Evolutionary conservation across 345 rosid species (phyloP).

Genomic region (Rubroshorea leprosula): DNA sequence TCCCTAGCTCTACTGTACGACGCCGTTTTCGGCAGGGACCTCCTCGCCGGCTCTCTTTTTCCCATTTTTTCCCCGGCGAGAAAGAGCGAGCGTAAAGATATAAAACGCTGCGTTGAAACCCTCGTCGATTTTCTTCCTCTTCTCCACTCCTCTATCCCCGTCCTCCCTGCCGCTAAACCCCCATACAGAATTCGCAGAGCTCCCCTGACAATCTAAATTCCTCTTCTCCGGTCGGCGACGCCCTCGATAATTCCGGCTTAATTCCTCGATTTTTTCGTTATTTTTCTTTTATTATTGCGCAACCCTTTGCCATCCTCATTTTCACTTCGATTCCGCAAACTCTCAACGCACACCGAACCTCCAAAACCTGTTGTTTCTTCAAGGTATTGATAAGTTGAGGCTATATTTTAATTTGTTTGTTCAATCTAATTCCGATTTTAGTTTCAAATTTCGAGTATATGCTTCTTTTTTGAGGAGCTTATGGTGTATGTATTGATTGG

Average conservation of each 20-base stretch:
- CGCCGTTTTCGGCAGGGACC: too few species aligned
- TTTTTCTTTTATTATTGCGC: neutral
- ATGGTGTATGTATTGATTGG: slow-evolving; percentile 25
- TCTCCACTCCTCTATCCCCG: neutral
- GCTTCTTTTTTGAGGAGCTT: slow-evolving; percentile 16
- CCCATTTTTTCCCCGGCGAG: too few species aligned
- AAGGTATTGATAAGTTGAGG: neutral
- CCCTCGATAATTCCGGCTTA: slow-evolving; percentile 3
- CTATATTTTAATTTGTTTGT: neutral
- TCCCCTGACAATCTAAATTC: slow-evolving; percentile 20
- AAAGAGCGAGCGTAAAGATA: slow-evolving; percentile 18
- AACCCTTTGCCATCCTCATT: slow-evolving; percentile 7
- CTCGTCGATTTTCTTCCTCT: slow-evolving; percentile 1
- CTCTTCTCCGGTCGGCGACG: slow-evolving; percentile 9
- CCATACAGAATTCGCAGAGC: slow-evolving; percentile 3
- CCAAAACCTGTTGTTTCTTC: slow-evolving; percentile 16
- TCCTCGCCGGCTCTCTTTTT: too few species aligned
- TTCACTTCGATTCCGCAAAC: slow-evolving; percentile 7
- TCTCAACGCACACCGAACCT: slow-evolving; percentile 8
- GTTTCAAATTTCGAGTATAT: neutral
- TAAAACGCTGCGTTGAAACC: slow-evolving; percentile 33
- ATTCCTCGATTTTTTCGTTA: neutral
- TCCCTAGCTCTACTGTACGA: too few species aligned
- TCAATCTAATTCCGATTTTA: neutral
- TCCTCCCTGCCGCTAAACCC: neutral